Base-by-base conservation (phyloP, 495 filamentous ascomycete species). In the Xylaria venustula region DNA sequence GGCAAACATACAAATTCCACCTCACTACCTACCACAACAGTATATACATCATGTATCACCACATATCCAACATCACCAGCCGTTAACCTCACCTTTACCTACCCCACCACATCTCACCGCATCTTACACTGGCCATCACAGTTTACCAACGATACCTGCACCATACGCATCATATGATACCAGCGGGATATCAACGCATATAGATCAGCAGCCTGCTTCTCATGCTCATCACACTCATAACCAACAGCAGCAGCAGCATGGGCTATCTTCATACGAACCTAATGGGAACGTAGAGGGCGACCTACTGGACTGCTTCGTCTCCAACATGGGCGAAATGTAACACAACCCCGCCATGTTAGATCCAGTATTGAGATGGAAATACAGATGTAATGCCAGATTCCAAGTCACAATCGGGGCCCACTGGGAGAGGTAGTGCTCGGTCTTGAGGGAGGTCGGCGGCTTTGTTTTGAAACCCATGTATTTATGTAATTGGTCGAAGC, bases 271-370 rank as follows among this genome's bases (percentile, higher is more conserved):
- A 17, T 60, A 19, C 40, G 47, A 15, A 1, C 58, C 30, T 7
- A 48, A 60, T 19, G 49, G 49, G 36, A 47, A 7, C 19, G 47
- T 60, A 1, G 36, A 52, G 0, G 34, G 32, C 17, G 45, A 58
- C 42, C n/a, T 60, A 5, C 32, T 60, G 14, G 58, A 60, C 28
- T 60, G 58, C 22, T 60, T 60, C 40, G 58, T 51, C n/a, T 36
- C 47, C 20, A 60, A 54, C 58, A 60, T 60, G 37, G 12, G 30
- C 14, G 58, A 60, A 3, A 60, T 60, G 32, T 60, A 54, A 22
- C 45, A n/a, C 26, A 22, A n/a, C n/a, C n/a, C n/a, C n/a, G n/a
- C n/a, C n/a, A n/a, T n/a, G n/a, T n/a, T n/a, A n/a, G n/a, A n/a
- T n/a, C n/a, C n/a, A n/a, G n/a, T n/a, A n/a, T n/a, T n/a, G n/a